These are phyloP conservation scores for Calonectria hongkongensis DNA, from an alignment of 2,329 filamentous ascomycete genomes.

Conservation along the genomic window DNA sequence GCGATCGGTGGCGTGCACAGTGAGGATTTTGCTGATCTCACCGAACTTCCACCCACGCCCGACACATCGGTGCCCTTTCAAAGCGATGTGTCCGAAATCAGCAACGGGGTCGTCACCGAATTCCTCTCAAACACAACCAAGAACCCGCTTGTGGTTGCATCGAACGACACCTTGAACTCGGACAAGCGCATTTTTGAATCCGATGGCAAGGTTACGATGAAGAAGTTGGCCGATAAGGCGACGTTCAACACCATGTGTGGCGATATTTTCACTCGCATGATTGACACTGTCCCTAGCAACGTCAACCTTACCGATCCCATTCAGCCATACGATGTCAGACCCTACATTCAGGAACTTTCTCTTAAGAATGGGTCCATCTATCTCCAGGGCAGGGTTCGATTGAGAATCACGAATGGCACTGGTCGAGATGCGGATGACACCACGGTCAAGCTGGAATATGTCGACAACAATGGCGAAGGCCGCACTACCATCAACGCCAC, in stretches of 20 bases:
- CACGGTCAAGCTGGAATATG: constrained; percentile 13
- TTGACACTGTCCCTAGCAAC: constrained; percentile 56
- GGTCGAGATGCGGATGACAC: constrained; percentile 10
- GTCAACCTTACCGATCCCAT: constrained; percentile 57
- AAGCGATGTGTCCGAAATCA: constrained; percentile 57
- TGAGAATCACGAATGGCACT: background rate
- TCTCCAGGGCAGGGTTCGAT: constrained; percentile 7
- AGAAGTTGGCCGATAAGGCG: constrained; percentile 59
- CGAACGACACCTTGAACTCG: constrained; percentile 61
- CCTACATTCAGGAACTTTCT: constrained; percentile 48
- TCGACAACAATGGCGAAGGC: constrained; percentile 10
- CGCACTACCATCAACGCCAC: background rate
- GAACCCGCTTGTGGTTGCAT: constrained; percentile 63
- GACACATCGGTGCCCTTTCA: constrained; percentile 61
- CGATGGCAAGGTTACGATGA: constrained; percentile 64
- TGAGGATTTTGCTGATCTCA: constrained; percentile 63
- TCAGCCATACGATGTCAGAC: constrained; percentile 55
- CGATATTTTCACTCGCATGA: constrained; percentile 57
- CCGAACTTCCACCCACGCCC: constrained; percentile 43
- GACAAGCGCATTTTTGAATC: constrained; percentile 65
- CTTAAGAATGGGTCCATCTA: constrained; percentile 15
- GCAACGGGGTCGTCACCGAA: constrained; percentile 64
- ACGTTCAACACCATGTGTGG: constrained; percentile 60
- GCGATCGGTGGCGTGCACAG: constrained; percentile 66
- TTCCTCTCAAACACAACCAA: constrained; percentile 63